Evolutionary conservation across 495 filamentous ascomycete genomes (phyloP).

Genomic region (Penicillium tannophilum): DNA sequence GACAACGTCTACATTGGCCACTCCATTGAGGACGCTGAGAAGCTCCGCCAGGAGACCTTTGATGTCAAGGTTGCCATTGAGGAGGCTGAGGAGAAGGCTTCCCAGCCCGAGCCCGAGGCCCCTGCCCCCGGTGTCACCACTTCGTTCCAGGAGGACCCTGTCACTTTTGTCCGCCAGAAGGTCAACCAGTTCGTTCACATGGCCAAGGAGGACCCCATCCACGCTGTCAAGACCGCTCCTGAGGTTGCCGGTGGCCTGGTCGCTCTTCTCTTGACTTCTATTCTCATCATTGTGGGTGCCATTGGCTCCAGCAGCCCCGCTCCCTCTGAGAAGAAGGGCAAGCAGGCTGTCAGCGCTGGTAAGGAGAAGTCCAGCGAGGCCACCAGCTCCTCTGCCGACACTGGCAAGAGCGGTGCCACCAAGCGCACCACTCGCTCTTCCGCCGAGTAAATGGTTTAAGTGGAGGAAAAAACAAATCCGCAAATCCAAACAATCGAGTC

Average conservation of each 20-base stretch:
- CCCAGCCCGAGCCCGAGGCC: slow-evolving; percentile 76
- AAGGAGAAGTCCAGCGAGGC: slow-evolving; percentile 83
- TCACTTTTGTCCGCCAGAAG: slow-evolving; percentile 88
- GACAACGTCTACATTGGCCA: slow-evolving; percentile 99
- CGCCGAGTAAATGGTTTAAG: slow-evolving; percentile 41
- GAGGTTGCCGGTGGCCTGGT: slow-evolving; percentile 82
- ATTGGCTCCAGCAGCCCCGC: slow-evolving; percentile 56
- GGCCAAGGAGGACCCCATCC: slow-evolving; percentile 81
- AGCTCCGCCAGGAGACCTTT: slow-evolving; percentile 89
- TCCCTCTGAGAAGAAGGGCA: slow-evolving; percentile 64
- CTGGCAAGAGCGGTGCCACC: slow-evolving; percentile 64
- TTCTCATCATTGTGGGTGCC: slow-evolving; percentile 66
- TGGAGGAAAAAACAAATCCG: slow-evolving; percentile 13
- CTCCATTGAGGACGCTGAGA: slow-evolving; percentile 89
- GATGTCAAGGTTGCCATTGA: slow-evolving; percentile 88
- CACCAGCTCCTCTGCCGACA: slow-evolving; percentile 64
- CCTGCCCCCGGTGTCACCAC: slow-evolving; percentile 69
- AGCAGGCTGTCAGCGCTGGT: slow-evolving; percentile 67
- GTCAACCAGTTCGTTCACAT: slow-evolving; percentile 84
- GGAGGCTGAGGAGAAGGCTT: slow-evolving; percentile 77
- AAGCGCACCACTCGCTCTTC: slow-evolving; percentile 66
- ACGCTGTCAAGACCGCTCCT: slow-evolving; percentile 88
- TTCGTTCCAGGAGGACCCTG: slow-evolving; percentile 90
- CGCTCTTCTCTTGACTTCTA: slow-evolving; percentile 66
- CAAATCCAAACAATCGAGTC: slow-evolving; percentile 16